Percentiles rank a stretch among this genome's conserved stretches.
Conservation (phyloP, 352 stramenopile species). For the Phytopythium boreale region DNA sequence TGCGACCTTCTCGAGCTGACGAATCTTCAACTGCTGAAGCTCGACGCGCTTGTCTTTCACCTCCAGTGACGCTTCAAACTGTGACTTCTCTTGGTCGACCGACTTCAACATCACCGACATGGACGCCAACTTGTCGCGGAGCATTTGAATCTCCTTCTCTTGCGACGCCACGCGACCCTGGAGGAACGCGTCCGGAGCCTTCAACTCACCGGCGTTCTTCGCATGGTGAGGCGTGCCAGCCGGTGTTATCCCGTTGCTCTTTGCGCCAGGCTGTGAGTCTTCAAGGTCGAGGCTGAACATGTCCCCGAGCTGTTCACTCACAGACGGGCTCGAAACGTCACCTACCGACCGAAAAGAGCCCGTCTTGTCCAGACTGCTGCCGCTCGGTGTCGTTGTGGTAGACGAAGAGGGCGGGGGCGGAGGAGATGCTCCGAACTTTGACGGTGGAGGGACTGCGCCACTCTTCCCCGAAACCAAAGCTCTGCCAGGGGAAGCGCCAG, state of each 20-base stretch:
- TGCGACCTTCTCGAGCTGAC: slow-evolving; percentile 57
- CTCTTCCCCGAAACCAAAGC: neutral
- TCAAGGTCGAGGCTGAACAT: slow-evolving; percentile 29
- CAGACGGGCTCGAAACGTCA: slow-evolving; percentile 19
- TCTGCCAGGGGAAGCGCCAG: neutral
- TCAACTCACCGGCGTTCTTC: slow-evolving; percentile 8
- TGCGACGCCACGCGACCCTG: slow-evolving; percentile 64
- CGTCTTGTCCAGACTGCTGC: slow-evolving; percentile 6
- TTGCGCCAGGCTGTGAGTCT: slow-evolving; percentile 4
- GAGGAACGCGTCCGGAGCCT: slow-evolving; percentile 29
- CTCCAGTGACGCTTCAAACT: slow-evolving; percentile 49
- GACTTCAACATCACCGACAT: slow-evolving; percentile 62
- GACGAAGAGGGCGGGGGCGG: neutral
- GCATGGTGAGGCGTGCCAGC: neutral
- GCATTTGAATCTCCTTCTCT: slow-evolving; percentile 64
- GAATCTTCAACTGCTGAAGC: slow-evolving; percentile 56
- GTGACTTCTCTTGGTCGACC: slow-evolving; percentile 63
- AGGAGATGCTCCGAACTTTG: neutral
- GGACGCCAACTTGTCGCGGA: slow-evolving; percentile 66
- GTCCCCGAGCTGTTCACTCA: slow-evolving; percentile 26
- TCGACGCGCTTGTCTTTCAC: slow-evolving; percentile 80
- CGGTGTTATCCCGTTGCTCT: neutral
- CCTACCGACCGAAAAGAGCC: slow-evolving; percentile 19
- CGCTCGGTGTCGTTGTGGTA: neutral
- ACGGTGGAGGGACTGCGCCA: neutral